Evolutionary conservation across 1,284 basidiomycete species (phyloP).

Genomic region (Cryptococcus hybrid): DNA sequence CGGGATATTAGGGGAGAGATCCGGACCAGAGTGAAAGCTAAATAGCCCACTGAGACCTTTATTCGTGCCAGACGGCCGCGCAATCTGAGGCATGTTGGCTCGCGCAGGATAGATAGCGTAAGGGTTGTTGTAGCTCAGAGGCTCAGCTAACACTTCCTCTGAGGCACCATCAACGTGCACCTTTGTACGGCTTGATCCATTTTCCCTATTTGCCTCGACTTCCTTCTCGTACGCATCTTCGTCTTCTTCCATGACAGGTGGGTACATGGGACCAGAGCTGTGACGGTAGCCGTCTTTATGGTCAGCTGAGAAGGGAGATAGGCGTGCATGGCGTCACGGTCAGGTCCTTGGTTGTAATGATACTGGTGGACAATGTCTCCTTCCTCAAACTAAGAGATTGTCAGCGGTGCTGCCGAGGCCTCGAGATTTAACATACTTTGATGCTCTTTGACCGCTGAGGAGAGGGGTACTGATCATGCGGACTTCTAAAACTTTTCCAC

Average conservation of each 20-base stretch:
- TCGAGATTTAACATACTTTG: constrained; percentile 25
- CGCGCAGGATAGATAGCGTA: neutral
- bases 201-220: neutral
- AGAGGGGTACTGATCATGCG: constrained; percentile 5
- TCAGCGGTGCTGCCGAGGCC: neutral
- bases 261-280: constrained; percentile 7
- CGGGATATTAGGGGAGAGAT: constrained; percentile 13
- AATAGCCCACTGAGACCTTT: constrained; percentile 14
- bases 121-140: neutral
- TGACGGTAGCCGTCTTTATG: neutral
- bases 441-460: constrained; percentile 28
- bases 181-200: neutral
- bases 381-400: constrained; percentile 23
- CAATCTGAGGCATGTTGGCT: neutral
- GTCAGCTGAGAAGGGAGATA: constrained; percentile 5
- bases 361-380: constrained; percentile 49
- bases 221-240: constrained; percentile 8
- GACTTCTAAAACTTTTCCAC: constrained; percentile 6
- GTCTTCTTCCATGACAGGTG: constrained; percentile 13
- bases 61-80: neutral
- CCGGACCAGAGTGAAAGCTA: constrained; percentile 19
- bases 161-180: neutral
- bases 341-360: constrained; percentile 30
- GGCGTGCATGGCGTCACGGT: constrained; percentile 28
- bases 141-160: neutral